Percentiles rank a stretch among this genome's conserved stretches.
phyloP scores from a whole-genome alignment of 2,329 filamentous ascomycete genomes.

The Colletotrichum orchidophilum region DNA sequence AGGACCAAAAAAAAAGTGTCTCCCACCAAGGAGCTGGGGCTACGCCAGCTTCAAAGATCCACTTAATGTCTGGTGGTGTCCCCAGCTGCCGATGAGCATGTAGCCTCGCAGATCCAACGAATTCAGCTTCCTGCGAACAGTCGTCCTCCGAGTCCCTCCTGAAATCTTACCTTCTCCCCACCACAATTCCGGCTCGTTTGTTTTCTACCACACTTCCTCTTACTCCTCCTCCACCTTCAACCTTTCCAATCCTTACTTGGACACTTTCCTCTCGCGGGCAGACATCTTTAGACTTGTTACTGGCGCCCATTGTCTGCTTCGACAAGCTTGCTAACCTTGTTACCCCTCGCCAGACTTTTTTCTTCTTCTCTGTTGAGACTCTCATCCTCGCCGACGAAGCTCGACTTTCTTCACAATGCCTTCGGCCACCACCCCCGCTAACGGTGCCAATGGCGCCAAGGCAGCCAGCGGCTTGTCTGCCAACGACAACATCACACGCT shows the following conservation, averaged over 20 bases:
- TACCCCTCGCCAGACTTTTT: constrained; percentile 35
- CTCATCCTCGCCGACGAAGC: constrained; percentile 24
- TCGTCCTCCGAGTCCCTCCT: constrained; percentile 32
- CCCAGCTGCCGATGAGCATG: constrained; percentile 34
- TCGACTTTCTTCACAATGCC: constrained; percentile 59
- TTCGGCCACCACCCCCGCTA: constrained; percentile 50
- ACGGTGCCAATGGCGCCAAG: constrained; percentile 58
- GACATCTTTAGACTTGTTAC: constrained; percentile 25
- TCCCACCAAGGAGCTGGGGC: constrained; percentile 29
- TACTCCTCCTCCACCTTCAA: constrained; percentile 26
- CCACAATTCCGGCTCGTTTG: constrained; percentile 31
- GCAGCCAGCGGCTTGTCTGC: constrained; percentile 69
- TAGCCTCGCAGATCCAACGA: constrained; percentile 37
- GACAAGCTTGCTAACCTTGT: constrained; percentile 34
- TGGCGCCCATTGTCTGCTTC: constrained; percentile 33
- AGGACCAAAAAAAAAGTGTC: constrained; percentile 3
- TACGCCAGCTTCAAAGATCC: constrained; percentile 32
- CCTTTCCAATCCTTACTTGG: constrained; percentile 26
- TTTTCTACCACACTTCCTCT: constrained; percentile 32
- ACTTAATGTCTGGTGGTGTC: constrained; percentile 39
- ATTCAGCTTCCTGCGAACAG: constrained; percentile 35
- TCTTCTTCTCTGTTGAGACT: constrained; percentile 26
- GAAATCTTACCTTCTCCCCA: constrained; percentile 35
- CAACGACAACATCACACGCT: constrained; percentile 99
- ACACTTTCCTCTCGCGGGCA: constrained; percentile 21